Evolutionary conservation across 2,329 filamentous ascomycete species (phyloP), one percentile per base, ranked within the genome.

Genomic region (Ramichloridium luteum): DNA sequence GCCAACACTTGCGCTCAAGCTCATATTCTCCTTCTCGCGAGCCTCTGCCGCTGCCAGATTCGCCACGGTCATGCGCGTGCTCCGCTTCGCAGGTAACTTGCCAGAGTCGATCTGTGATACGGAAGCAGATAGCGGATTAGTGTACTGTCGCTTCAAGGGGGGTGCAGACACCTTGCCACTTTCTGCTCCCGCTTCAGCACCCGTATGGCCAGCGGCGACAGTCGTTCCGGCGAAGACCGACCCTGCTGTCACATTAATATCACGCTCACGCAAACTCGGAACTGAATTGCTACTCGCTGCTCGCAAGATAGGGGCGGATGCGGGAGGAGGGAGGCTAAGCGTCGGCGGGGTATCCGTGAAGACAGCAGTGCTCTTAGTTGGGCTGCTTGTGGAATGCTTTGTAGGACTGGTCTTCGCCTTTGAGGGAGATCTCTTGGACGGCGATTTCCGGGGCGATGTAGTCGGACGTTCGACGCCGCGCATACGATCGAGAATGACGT

Each of bases 401-500:
- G 8, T 23, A 8, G 20, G 20, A n/a, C 20, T 23, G 8, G 20
- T 23, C 8, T 31, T 37, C 12, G 32, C 27, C 37, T 51, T 48
- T 17, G 32, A 30, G 29, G 46, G 39, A 16, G 45, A 30, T 34
- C 50, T 43, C 39, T 50, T 48, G 32, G 58, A 62, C 17, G 50
- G 40, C 22, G 47, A 42, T 28, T 50, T 51, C n/a, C 34, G 37
- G 6, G 44, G 43, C 13, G 53, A 47, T 18, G 49, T 45, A n/a
- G 20, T n/a, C 8, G 20, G 20, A 8, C 20, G 8, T 23, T 23
- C 20, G 16, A 62, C 45, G 49, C 60, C 66, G 43, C 61, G 60
- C 43, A 71, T 46, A 28, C 61, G 59, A 13, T 70, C 64, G 9
- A 76, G 59, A 16, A 79, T 58, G 9, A 55, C 59, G 9, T 76